A percentile compares a stretch with the other conserved stretches of the same genome.
Evolutionary conservation across 2,329 filamentous ascomycete genomes (phyloP).

Genomic region (Botrytis elliptica): DNA sequence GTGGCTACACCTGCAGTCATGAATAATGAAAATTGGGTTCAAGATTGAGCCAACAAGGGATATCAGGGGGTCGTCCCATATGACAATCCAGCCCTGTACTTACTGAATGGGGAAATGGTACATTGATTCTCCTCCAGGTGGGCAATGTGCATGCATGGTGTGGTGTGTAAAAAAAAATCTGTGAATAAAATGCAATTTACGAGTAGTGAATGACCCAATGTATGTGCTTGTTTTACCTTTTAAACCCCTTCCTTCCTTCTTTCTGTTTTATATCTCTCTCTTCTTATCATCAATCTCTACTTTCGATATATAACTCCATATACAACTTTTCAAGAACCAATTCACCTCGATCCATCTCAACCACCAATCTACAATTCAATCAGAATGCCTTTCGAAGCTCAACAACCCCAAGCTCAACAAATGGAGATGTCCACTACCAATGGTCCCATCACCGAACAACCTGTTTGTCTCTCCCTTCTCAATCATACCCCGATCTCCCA

Average conservation of each 20-base stretch:
- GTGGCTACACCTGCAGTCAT: not conserved
- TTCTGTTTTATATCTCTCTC: not conserved
- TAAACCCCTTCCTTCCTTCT: not conserved
- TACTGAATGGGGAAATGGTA: not conserved
- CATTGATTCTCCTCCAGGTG: not conserved
- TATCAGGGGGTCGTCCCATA: not conserved
- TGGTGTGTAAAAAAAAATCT: not conserved
- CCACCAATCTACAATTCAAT: not conserved
- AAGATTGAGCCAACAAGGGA: not conserved
- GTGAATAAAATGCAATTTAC: not conserved
- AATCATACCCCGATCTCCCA: not conserved
- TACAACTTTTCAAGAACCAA: not conserved
- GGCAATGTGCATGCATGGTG: not conserved
- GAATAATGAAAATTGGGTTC: not conserved
- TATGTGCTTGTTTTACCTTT: not conserved
- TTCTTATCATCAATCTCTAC: not conserved
- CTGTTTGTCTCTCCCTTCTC: conserved; percentile 10
- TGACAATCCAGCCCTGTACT: conserved; percentile 3
- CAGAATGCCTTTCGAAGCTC: conserved; percentile 20
- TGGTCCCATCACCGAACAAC: conserved; percentile 20
- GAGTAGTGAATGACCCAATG: not conserved
- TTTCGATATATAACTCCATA: not conserved
- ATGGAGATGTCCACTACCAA: conserved; percentile 18
- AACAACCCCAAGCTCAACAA: conserved; percentile 22
- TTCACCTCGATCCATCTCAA: not conserved